A percentile compares a stretch with the other conserved stretches of the same genome.
Evolutionary conservation across 345 rosid genomes (phyloP).

Genomic region (Cardamine occulta): DNA sequence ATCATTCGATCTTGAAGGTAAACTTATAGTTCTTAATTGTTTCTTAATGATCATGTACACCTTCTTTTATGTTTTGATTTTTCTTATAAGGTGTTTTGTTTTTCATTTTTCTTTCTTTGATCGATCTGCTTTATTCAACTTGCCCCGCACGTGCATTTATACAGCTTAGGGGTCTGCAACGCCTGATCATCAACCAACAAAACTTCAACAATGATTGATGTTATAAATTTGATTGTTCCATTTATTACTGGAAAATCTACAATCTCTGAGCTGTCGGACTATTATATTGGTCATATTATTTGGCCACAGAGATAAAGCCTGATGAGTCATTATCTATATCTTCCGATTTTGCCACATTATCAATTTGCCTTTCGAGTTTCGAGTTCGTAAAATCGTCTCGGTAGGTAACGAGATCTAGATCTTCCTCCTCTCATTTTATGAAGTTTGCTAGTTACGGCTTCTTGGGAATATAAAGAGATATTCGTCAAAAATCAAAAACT

Average conservation of each 20-base stretch:
- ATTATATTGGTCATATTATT: conserved; percentile 41
- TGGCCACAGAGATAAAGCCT: conserved; percentile 34
- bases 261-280: conserved; percentile 43
- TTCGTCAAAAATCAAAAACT: not conserved
- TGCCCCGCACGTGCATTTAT: conserved; percentile 23
- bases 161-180: conserved; percentile 28
- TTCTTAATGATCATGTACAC: conserved; percentile 47
- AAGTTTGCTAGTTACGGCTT: conserved; percentile 14
- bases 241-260: conserved; percentile 23
- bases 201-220: conserved; percentile 38
- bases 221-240: conserved; percentile 29
- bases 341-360: conserved; percentile 55
- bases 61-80: conserved; percentile 4
- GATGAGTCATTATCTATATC: conserved; percentile 48
- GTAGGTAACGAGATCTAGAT: conserved; percentile 49
- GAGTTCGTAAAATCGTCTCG: conserved; percentile 20
- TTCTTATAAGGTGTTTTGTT: conserved; percentile 16
- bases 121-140: conserved; percentile 17
- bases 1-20: conserved; percentile 58
- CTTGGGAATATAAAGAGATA: not conserved
- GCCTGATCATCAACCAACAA: conserved; percentile 34
- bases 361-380: conserved; percentile 19
- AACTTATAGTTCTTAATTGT: conserved; percentile 61
- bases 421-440: conserved; percentile 26
- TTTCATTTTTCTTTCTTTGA: not conserved